These are phyloP conservation scores for Forsythia viridissima DNA, from an alignment of 257 asterid species.

Conservation along the genomic window DNA sequence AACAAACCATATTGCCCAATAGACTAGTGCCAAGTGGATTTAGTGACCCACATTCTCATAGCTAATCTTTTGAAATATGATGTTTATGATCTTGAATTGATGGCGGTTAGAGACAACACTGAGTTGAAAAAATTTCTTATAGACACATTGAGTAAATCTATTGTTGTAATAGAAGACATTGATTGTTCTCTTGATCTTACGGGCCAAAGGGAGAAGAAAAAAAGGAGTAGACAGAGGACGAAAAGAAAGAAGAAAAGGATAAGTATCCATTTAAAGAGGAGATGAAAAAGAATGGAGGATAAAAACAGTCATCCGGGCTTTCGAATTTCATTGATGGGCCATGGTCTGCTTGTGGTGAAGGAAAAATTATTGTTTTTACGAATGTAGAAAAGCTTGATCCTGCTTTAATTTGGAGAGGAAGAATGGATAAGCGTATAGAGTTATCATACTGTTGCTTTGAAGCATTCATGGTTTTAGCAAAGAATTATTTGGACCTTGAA, in stretches of 20 bases:
- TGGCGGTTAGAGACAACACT: background rate
- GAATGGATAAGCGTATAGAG: conserved; percentile 12
- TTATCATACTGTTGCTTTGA: conserved; percentile 12
- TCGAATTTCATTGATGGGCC: too few species aligned
- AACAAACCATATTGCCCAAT: too few species aligned
- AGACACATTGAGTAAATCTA: conserved; percentile 6
- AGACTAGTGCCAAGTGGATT: too few species aligned
- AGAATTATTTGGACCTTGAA: conserved; percentile 11
- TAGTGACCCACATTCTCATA: background rate
- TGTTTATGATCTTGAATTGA: conserved; percentile 15
- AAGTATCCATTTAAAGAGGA: background rate
- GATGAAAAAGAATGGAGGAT: background rate
- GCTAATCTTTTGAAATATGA: conserved; percentile 18
- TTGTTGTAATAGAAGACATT: conserved; percentile 16
- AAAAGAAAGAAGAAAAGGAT: conserved; percentile 2
- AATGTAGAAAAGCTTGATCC: too few species aligned
- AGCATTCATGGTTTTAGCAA: conserved; percentile 16
- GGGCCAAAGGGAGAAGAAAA: conserved; percentile 10
- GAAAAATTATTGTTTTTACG: background rate
- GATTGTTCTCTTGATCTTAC: conserved; percentile 20
- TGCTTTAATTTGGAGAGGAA: background rate
- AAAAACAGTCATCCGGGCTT: background rate
- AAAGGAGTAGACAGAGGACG: background rate
- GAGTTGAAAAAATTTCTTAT: conserved; percentile 10
- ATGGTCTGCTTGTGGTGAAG: too few species aligned